Conservation (phyloP, 352 stramenopile species). For the Sclerospora graminicola region DNA sequence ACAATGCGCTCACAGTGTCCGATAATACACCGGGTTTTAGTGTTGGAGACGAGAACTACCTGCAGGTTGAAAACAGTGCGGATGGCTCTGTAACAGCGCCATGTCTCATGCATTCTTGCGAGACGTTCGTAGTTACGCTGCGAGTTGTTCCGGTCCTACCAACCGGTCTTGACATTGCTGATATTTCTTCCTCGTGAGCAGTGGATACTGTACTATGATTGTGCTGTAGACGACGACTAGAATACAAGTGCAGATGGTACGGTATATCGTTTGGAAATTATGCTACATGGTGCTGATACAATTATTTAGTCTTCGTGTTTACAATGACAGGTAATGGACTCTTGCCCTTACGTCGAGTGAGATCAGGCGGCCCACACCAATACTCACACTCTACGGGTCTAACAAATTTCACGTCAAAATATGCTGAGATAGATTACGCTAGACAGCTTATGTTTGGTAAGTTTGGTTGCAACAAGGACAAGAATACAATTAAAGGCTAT, state of each 20-base stretch:
- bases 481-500: conserved; percentile 56
- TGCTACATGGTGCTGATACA: no score
- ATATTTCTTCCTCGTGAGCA: conserved; percentile 38
- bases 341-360: conserved; percentile 68
- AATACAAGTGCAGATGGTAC: conserved; percentile 39
- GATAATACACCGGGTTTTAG: conserved; percentile 62
- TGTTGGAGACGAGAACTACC: conserved; percentile 51
- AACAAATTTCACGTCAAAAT: conserved; percentile 51
- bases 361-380: conserved; percentile 34
- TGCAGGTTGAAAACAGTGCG: conserved; percentile 21
- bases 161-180: conserved; percentile 48
- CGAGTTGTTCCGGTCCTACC: conserved; percentile 33
- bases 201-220: conserved; percentile 63
- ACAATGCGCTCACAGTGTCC: conserved; percentile 66
- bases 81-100: conserved; percentile 28
- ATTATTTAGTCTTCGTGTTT: neutral
- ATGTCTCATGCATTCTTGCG: conserved; percentile 59
- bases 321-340: conserved; percentile 24
- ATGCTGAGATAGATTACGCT: conserved; percentile 30
- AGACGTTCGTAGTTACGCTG: conserved; percentile 40
- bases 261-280: no score
- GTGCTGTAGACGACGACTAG: conserved; percentile 42
- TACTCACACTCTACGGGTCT: conserved; percentile 51
- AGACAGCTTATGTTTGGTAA: conserved; percentile 65
- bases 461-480: conserved; percentile 62